Percentiles rank a stretch among this genome's conserved stretches.
phyloP scores from a whole-genome alignment of 306 rosid genomes.

The Aeschynomene evenia region DNA sequence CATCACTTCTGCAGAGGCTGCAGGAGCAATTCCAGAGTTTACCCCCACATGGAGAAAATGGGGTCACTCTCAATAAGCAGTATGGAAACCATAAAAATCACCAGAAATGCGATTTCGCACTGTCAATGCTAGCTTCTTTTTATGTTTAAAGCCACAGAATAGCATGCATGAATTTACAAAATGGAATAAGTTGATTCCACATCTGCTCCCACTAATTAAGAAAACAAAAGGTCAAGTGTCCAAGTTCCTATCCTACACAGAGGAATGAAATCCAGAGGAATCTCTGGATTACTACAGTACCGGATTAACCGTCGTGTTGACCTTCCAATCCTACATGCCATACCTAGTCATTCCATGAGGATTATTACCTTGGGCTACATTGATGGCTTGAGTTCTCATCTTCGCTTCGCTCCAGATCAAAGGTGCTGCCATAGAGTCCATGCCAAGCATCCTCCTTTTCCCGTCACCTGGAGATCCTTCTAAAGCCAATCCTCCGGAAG shows the following conservation, averaged over 20 bases:
- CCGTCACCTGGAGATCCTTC: constrained; percentile 73
- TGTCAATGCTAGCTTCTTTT: constrained; percentile 33
- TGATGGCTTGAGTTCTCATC: constrained; percentile 69
- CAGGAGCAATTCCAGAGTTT: background rate
- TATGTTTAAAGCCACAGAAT: constrained; percentile 34
- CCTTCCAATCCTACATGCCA: constrained; percentile 55
- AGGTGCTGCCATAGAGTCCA: constrained; percentile 61
- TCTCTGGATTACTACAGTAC: constrained; percentile 22
- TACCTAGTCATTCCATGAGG: constrained; percentile 61
- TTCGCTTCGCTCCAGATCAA: constrained; percentile 78
- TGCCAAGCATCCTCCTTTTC: constrained; percentile 54
- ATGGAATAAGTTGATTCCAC: constrained; percentile 38
- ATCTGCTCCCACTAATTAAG: constrained; percentile 42
- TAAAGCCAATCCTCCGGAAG: constrained; percentile 67
- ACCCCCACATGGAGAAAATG: background rate
- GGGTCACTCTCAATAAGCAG: constrained; percentile 12
- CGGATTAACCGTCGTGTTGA: constrained; percentile 34
- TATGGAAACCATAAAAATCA: constrained; percentile 29
- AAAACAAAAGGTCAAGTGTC: constrained; percentile 30
- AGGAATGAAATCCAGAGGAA: constrained; percentile 32
- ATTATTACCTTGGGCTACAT: constrained; percentile 55
- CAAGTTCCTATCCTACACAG: constrained; percentile 27
- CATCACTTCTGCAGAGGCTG: background rate
- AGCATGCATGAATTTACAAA: constrained; percentile 55
- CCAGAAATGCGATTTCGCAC: background rate